Base-by-base conservation (phyloP, 164 flowering plant species). In the Akebia trifoliata region DNA sequence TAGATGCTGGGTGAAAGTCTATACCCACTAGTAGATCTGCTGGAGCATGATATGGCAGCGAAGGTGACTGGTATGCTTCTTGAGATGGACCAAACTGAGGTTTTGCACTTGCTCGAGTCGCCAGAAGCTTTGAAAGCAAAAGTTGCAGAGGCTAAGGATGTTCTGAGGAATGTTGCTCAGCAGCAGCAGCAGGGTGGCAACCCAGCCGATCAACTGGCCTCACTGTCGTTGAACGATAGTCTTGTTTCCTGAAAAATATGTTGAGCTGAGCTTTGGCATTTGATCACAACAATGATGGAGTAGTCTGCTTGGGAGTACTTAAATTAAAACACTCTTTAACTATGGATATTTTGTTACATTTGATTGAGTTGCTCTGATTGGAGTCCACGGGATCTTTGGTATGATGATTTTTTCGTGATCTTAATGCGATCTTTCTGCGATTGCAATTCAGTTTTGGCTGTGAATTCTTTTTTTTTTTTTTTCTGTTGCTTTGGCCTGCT, bases 21-120 rank as follows among this genome's bases (percentile, higher is more conserved):
- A 37, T 87, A 85, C 71, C 91, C 89, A 0, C 79, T 82, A 2
- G 95, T 87, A 32, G 95, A 87, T 38, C 81, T 70, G 69, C 70
- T 87, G 70, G 91, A 85, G 72, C 85, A 62, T 37, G 87, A 87
- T 14, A 45, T 72, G 56, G 87, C 95, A 3, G 91, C 88, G 1
- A 87, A 87, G 64, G 95, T 87, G 25, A 87, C 95, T 0, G 95
- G 91, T 29, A 84, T 87, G 95, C 90, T 87, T 40, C 62, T 87
- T 57, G 95, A 87, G 72, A 87, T 87, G 91, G 95, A 87, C 71
- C 95, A 87, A 69, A 68, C 91, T 0, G 95, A 84, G 69, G 89
- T 87, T 40, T 54, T 87, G 65, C 95, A 87, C 61, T 71, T 87
- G 61, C 74, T 87, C 10, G 91, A 87, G 72, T 84, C 95, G 1